Evolutionary conservation across 164 flowering plant genomes (phyloP), one percentile per base, ranked within the genome.

Genomic region (Umbellularia californica): DNA sequence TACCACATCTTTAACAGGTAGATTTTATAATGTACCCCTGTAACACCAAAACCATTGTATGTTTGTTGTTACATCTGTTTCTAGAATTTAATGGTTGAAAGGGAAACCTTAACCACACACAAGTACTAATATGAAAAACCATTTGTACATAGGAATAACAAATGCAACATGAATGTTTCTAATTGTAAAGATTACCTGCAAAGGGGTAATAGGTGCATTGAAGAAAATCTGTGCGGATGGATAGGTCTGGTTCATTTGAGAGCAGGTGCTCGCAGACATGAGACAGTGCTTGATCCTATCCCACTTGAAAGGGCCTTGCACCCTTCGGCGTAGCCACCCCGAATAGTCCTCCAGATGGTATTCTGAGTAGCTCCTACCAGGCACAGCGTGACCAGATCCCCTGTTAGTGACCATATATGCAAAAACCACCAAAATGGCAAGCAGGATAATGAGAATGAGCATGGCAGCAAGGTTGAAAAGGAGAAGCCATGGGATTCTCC

Each of bases 161-260:
- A 35, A 35, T 35, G 10, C 47, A 35, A 35, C 47, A 0, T 35
- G 47, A 35, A 35, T 35, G 47, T 35, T 35, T 35, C 47, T 35
- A 7, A 35, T 7, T 35, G 47, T 35, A 7, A 35, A 35, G 47
- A 15, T 55, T 83, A 95, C 99, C 94, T 95, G 92, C 58, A 95
- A 75, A 20, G 98, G 99, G 58, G 58, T 83, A 14, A 95, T 71
- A 75, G 70, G 94, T 13, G 97, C 90, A 75, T 85, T 88, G 75
- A 95, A 95, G 88, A 93, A 95, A 81, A 91, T 94, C 71, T 86
- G 89, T 77, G 99, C 90, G 82, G 80, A 80, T 2, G 82, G 82
- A 63, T 88, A 93, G 55, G 80, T 88, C 85, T 93, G 98, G 62
- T 90, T 92, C 76, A 95, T 22, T 78, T 88, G 88, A 0, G 87